Percentiles rank a stretch among this genome's conserved stretches.
phyloP scores from a whole-genome alignment of 805 yeast species.

The Kluyveromyces nonfermentans region DNA sequence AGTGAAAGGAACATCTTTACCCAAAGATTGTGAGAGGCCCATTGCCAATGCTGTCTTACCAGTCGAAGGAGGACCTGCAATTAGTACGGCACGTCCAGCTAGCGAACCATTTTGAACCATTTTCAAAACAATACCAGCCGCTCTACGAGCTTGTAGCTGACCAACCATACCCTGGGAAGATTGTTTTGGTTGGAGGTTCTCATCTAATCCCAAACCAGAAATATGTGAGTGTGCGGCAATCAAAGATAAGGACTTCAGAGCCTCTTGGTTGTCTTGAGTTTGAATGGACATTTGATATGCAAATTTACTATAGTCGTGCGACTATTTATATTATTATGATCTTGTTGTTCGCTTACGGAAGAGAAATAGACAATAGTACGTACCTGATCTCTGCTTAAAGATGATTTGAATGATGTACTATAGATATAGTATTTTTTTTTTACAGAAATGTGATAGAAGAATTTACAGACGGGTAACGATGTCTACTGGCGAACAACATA shows the following conservation, averaged over 20 bases:
- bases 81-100: conserved; percentile 91
- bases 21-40: conserved; percentile 73
- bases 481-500: no score
- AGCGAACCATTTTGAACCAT: conserved; percentile 91
- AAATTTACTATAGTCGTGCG: not conserved
- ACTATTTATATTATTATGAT: not conserved
- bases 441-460: no score
- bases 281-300: conserved; percentile 31
- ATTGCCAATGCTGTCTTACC: conserved; percentile 98
- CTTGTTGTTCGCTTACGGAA: no score
- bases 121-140: conserved; percentile 89
- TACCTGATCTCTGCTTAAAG: not conserved
- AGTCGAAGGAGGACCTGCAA: conserved; percentile 98
- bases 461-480: no score
- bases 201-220: conserved; percentile 94
- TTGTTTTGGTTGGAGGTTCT: conserved; percentile 71
- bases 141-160: conserved; percentile 86
- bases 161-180: conserved; percentile 96
- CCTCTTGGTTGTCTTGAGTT: conserved; percentile 34
- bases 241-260: conserved; percentile 56
- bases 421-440: no score
- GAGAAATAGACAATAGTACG: not conserved
- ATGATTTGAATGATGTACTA: no score
- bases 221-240: conserved; percentile 98
- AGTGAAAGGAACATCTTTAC: conserved; percentile 78